phyloP scores from a whole-genome alignment of 257 asterid genomes.

The Nicotiana otophora region DNA sequence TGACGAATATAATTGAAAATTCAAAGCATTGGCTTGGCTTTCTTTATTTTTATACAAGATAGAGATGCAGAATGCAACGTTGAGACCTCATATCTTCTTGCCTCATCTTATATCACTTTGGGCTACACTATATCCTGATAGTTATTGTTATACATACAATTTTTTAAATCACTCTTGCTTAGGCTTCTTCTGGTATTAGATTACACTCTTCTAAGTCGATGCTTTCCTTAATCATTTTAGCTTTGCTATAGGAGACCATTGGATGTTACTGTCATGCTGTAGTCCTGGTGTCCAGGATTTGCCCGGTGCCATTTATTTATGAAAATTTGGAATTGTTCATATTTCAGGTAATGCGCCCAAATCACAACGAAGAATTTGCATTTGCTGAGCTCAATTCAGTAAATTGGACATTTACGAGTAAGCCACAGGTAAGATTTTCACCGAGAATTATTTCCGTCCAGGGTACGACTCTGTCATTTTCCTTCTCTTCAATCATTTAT shows the following conservation, averaged over 20 bases:
- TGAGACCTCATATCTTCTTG: background rate
- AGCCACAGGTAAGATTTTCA: conserved; percentile 55
- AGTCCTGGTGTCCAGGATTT: background rate
- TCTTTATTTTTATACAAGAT: background rate
- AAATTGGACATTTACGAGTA: conserved; percentile 51
- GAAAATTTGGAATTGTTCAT: conserved; percentile 5
- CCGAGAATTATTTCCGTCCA: background rate
- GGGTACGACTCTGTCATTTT: background rate
- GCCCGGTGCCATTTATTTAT: background rate
- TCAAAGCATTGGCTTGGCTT: background rate
- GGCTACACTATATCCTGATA: background rate
- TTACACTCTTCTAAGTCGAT: background rate
- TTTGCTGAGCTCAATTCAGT: conserved; percentile 59
- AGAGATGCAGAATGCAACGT: background rate
- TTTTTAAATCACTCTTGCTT: background rate
- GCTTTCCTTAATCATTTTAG: background rate
- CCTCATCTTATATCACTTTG: background rate
- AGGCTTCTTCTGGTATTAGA: background rate
- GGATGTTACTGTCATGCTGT: background rate
- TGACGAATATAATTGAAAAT: background rate
- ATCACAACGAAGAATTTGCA: conserved; percentile 59
- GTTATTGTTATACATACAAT: background rate
- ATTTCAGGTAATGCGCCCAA: conserved; percentile 69
- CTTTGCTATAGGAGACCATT: background rate
- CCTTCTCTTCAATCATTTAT: background rate